Base-by-base conservation (phyloP, 495 filamentous ascomycete genomes). In the Aspergillus sclerotiicarbonarius region DNA sequence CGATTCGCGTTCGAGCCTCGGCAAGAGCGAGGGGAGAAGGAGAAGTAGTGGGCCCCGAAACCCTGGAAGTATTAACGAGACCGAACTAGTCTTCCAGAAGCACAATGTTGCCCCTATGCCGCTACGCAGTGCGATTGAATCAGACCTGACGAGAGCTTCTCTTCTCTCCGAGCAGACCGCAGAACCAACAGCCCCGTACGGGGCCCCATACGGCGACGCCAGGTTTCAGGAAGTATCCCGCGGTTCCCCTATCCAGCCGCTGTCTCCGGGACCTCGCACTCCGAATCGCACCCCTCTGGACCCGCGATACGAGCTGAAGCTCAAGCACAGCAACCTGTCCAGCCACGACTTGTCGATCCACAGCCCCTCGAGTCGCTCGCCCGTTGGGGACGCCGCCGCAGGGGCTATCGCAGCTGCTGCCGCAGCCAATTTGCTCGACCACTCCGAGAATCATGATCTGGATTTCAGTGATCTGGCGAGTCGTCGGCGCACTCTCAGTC, bases 101-200 rank as follows among this genome's bases (percentile, higher is more conserved):
- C 80, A 83, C 58, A 81, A 81, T 46, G 74, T 83, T n/a, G 85
- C 91, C 12, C 89, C 87, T 1, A 89, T 96, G 87, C 92, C 92
- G 3, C 80, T 95, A 66, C 85, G 84, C 67, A 95, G 92, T 69
- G 90, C 90, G 44, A 82, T 95, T 29, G 82, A 89, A 31, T 95
- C 92, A 0, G 91, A 96, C 25, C 68, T 96, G 49, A 98, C 94
- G 3, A 82, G 94, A 67, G 86, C 88, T 35, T 98, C 95, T 0
- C 89, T 98, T 56, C 77, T 96, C 10, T 92, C 94, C 6, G 87
- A 90, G 37, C 84, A 88, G 21, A 92, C 90, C 0, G 89, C 87
- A 60, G 72, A 87, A 60, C 83, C 90, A 37, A 10, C 52, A 25
- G 25, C 25, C 5, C 25, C 2, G 25, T 61, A 61, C 59, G 35